These are phyloP conservation scores for Euphorbia schlechtendalii DNA, from an alignment of 441 rosid species.

Conservation along the genomic window DNA sequence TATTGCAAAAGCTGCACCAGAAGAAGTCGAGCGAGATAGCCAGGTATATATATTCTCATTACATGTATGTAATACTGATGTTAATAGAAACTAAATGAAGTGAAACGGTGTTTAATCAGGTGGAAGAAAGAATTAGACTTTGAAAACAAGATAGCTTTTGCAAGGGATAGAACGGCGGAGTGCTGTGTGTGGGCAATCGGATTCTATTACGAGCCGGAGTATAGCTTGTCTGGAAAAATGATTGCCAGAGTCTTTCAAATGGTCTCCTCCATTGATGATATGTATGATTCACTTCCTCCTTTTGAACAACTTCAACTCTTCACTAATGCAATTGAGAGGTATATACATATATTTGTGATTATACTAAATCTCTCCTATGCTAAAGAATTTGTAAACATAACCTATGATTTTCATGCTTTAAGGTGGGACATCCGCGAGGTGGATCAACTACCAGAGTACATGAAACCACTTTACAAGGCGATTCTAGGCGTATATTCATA, in stretches of 20 bases:
- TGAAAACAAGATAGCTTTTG: constrained; percentile 11
- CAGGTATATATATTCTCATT: too few species aligned
- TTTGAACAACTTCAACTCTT: constrained; percentile 14
- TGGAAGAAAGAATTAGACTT: constrained; percentile 23
- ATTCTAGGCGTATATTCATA: constrained; percentile 20
- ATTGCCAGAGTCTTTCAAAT: constrained; percentile 17
- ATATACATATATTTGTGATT: neutral
- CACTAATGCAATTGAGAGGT: constrained; percentile 15
- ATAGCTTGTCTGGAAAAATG: constrained; percentile 14
- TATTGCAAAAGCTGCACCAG: constrained; percentile 25
- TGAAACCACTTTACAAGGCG: constrained; percentile 20
- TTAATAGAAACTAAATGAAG: too few species aligned
- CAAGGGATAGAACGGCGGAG: constrained; percentile 17
- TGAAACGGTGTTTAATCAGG: too few species aligned
- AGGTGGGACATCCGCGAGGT: constrained; percentile 31
- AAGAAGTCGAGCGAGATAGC: constrained; percentile 21
- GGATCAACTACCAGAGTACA: constrained; percentile 28
- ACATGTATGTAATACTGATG: too few species aligned
- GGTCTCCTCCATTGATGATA: constrained; percentile 24
- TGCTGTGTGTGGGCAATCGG: constrained; percentile 13
- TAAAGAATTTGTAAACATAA: too few species aligned
- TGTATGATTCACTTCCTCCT: constrained; percentile 23
- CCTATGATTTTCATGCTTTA: neutral
- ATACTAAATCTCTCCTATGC: too few species aligned
- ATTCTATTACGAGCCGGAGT: constrained; percentile 16